Base-by-base conservation (phyloP, 129 eudicot species). In the Flaveria ramosissima region DNA sequence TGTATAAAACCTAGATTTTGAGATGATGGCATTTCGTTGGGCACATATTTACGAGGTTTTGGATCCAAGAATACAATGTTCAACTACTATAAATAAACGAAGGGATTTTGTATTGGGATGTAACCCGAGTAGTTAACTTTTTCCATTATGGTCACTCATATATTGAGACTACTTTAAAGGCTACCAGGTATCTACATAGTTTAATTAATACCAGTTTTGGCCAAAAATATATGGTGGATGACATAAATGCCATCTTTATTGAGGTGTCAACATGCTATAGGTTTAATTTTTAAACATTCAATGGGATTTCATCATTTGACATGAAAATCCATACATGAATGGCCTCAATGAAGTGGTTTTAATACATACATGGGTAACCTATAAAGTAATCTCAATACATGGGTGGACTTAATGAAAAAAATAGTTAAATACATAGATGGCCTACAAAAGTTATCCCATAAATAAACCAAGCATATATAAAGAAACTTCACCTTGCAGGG, bases 401-500 rank as follows among this genome's bases (percentile, higher is more conserved):
- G 4, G 30, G 32, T 57, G 30, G 32, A 13, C 32, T 57, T 19
- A 0, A 8, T 56, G 9, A 2, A 24, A 60, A 11, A 60, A 60
- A 26, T 21, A 21, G 67, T 60, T 26, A 61, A 12, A 61, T 61
- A 26, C 9, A 61, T 62, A 17, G 7, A 7, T 24, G 17, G 36
- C 66, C 30, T 17, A 12, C 41, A 26, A 61, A 2, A 61, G 0
- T 21, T 23, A 23, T 23, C 39, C n/a, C 66, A 23, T n/a, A 11
- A 60, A 60, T 10, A 60, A 60, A 23, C 7, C 0, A 1, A 61
- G 42, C 3, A 26, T 11, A n/a, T 8, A 26, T 26, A 21, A 59
- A 59, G 24, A 15, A 23, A 59, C 24, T 32, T 56, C 56, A 95
- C 99, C 99, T 91, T 95, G 88, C 88, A 83, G 19, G 99, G 99